phyloP scores from a whole-genome alignment of 805 yeast genomes.

The Teunomyces stri region DNA sequence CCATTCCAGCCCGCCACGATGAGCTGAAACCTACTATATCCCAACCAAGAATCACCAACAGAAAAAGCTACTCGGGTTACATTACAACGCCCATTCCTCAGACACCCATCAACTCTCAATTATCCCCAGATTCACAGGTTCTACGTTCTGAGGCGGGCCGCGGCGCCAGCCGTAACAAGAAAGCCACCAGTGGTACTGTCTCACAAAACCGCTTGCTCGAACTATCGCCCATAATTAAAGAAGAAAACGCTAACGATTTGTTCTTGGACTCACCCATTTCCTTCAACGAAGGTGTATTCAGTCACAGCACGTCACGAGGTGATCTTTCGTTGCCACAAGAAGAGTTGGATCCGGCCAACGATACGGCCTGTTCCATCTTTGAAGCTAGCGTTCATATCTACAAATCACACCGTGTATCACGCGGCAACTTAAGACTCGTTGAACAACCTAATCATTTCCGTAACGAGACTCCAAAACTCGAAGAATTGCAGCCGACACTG shows the following conservation, averaged over 20 bases:
- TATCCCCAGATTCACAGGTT: background rate
- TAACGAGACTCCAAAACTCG: background rate
- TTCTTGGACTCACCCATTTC: slow-evolving; percentile 6
- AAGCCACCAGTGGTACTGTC: background rate
- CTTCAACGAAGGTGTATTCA: slow-evolving; percentile 13
- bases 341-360: slow-evolving; percentile 6
- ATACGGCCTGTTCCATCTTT: slow-evolving; percentile 10
- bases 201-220: background rate
- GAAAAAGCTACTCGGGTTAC: background rate
- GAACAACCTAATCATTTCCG: background rate
- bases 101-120: background rate
- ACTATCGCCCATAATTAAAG: background rate
- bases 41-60: background rate
- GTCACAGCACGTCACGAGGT: slow-evolving; percentile 15
- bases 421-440: slow-evolving; percentile 5
- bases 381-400: slow-evolving; percentile 15
- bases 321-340: slow-evolving; percentile 8
- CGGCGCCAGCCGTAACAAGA: background rate
- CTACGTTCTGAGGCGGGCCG: background rate
- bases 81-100: background rate
- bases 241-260: background rate
- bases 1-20: background rate
- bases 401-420: slow-evolving; percentile 9
- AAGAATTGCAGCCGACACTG: background rate
- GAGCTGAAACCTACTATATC: background rate